Evolutionary conservation across 768 basidiomycete genomes (phyloP), one percentile per base, ranked within the genome.

Genomic region (Chalciporus sphaerocephalus): DNA sequence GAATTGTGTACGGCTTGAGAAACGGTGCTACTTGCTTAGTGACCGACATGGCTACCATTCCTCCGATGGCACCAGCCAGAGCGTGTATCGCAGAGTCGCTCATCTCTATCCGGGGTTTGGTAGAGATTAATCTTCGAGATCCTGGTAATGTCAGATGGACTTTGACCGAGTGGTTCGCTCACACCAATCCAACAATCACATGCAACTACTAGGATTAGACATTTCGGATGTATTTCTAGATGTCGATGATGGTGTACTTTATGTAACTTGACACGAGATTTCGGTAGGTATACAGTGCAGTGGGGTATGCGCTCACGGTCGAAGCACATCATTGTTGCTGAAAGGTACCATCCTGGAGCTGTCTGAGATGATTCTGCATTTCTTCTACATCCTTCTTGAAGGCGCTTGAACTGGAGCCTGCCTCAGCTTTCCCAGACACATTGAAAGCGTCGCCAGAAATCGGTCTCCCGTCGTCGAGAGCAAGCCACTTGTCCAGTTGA

Each of bases 31-130:
- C 85, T 66, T 53, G 87, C 92, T 91, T 91, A 43, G 88, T 92
- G 27, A 75, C 81, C n/a, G 80, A 77, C 93, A 98, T 96, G 18
- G 95, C 92, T 6, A 80, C 65, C 57, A 95, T 85, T 20, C 95
- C 95, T 38, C 92, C 94, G 1, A 85, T 79, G 15, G 92, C 92
- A 11, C 96, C 96, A 15, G 94, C 89, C 11, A 88, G 58, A 28
- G 94, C 79, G 56, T 97, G 92, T 22, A 96, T 85, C 12, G 81
- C 68, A 38, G 90, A 91, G 66, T 97, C 90, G 48, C 74, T 79
- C 79, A 83, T 81, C 35, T 40, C 64, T 39, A 30, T n/a, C n/a
- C n/a, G 12, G 33, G 25, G 21, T 20, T 35, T 23, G 21, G 21
- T 12, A 10, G 7, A 18, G 13, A 16, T 4, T 8, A 33, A 42